Percentiles rank a stretch among this genome's conserved stretches.
These are phyloP conservation scores for Apiotrichum sp. DNA, from an alignment of 1,284 basidiomycete species.

Conservation along the genomic window DNA sequence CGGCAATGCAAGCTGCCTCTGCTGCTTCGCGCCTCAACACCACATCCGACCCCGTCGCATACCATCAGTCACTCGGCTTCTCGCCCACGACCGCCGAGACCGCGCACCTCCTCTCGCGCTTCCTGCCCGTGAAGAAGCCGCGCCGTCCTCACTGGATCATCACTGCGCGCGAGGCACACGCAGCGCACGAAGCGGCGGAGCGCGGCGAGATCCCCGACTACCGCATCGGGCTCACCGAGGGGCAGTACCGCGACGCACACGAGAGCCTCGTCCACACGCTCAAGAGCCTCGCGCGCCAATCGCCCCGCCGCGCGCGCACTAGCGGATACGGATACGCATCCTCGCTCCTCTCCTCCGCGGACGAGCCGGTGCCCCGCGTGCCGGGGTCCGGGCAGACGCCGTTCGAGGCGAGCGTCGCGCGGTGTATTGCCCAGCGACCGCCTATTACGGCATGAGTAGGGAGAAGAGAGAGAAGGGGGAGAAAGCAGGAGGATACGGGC, in stretches of 20 bases:
- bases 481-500: background rate
- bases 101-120: conserved; percentile 34
- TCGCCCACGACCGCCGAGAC: conserved; percentile 32
- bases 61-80: conserved; percentile 37
- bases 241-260: conserved; percentile 40
- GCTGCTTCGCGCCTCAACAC: conserved; percentile 28
- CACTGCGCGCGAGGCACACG: conserved; percentile 11
- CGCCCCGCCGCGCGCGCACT: background rate
- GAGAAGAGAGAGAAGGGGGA: background rate
- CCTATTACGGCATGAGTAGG: background rate
- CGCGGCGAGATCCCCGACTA: conserved; percentile 15
- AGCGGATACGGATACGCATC: conserved; percentile 5
- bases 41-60: conserved; percentile 35
- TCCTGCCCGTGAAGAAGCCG: conserved; percentile 27
- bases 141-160: conserved; percentile 26
- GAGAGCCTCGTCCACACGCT: conserved; percentile 34
- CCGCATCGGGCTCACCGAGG: conserved; percentile 30
- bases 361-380: background rate
- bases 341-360: conserved; percentile 1
- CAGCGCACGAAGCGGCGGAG: conserved; percentile 6
- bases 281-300: conserved; percentile 15
- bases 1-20: conserved; percentile 26
- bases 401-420: conserved; percentile 37
- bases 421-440: conserved; percentile 35
- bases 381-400: conserved; percentile 28